Evolutionary conservation across 2,329 filamentous ascomycete species (phyloP).

Genomic region (Phialophora verrucosa): DNA sequence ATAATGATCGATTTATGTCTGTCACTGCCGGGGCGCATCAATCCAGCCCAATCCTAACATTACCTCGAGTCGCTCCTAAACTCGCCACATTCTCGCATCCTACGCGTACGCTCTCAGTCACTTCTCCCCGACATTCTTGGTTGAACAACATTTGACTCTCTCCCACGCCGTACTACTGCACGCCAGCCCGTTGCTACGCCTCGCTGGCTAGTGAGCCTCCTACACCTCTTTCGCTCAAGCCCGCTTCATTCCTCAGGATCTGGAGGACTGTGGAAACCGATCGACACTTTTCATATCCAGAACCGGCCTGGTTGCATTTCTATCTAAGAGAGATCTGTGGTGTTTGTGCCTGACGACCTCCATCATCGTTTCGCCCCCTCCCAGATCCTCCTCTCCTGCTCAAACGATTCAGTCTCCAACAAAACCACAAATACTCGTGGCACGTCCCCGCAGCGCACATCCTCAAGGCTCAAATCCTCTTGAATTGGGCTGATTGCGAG

Average conservation of each 20-base stretch:
- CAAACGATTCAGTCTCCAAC: neutral
- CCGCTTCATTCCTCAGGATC: neutral
- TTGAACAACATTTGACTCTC: neutral
- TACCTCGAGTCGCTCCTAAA: neutral
- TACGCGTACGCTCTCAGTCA: neutral
- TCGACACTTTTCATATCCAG: constrained; percentile 17
- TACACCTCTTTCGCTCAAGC: constrained; percentile 5
- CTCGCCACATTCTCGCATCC: neutral
- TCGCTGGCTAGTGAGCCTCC: constrained; percentile 6
- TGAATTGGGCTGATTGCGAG: neutral
- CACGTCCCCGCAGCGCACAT: neutral
- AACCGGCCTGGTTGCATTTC: constrained; percentile 12
- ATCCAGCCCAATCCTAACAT: neutral
- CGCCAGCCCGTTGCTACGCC: constrained; percentile 19
- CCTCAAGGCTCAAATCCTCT: neutral
- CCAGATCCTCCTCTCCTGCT: neutral
- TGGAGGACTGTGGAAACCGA: constrained; percentile 14
- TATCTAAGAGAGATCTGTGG: constrained; percentile 1
- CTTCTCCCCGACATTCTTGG: neutral
- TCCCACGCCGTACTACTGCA: constrained; percentile 8
- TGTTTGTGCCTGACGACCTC: constrained; percentile 16
- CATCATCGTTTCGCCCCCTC: constrained; percentile 16
- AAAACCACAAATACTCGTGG: constrained; percentile 8
- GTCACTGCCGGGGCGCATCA: neutral
- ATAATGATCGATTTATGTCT: neutral